Evolutionary conservation across 2,329 filamentous ascomycete genomes (phyloP).

Genomic region (Aspergillus sp.): DNA sequence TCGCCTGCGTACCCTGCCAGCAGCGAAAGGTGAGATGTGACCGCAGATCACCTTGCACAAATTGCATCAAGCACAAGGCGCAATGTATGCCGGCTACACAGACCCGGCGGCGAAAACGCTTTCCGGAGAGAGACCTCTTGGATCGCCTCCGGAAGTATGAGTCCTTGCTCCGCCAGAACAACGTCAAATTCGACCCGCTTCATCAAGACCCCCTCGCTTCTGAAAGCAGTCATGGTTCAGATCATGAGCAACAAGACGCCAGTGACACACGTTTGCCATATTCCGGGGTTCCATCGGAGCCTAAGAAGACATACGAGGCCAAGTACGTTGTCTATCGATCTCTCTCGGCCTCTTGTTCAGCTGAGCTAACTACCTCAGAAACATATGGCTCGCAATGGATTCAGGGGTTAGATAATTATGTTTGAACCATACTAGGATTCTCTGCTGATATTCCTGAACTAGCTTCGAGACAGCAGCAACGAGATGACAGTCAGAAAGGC

Average conservation of each 20-base stretch:
- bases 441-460: conserved; percentile 23
- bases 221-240: conserved; percentile 1
- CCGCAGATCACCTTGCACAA: conserved; percentile 68
- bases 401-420: conserved; percentile 32
- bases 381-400: conserved; percentile 35
- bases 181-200: conserved; percentile 68
- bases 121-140: conserved; percentile 69
- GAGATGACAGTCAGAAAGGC: conserved; percentile 43
- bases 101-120: conserved; percentile 56
- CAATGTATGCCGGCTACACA: conserved; percentile 52
- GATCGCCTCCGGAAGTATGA: conserved; percentile 71
- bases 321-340: conserved; percentile 9
- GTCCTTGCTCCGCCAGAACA: conserved; percentile 61
- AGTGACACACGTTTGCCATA: neutral
- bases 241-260: neutral
- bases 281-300: neutral
- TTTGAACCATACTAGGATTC: too few species aligned
- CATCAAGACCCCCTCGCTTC: conserved; percentile 34
- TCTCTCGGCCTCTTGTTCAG: too few species aligned
- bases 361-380: too few species aligned
- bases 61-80: conserved; percentile 63
- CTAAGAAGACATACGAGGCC: conserved; percentile 8
- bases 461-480: conserved; percentile 28
- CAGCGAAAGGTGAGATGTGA: conserved; percentile 75
- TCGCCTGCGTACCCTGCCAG: conserved; percentile 68